These are phyloP conservation scores for Circinella umbellata DNA, from an alignment of 371 early-diverging fungal genomes.

Conservation along the genomic window DNA sequence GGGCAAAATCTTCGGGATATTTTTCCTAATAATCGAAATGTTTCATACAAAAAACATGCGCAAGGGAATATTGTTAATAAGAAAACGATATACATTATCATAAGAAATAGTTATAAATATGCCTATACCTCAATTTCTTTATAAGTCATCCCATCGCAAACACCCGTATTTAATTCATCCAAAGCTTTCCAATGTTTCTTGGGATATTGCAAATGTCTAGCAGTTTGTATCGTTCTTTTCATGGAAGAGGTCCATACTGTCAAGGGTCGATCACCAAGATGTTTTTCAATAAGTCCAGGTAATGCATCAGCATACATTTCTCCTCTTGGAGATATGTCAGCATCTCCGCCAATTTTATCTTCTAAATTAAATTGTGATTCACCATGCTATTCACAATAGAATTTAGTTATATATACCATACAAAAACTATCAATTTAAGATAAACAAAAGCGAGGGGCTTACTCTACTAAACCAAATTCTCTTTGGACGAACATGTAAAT, in stretches of 20 bases:
- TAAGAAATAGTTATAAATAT: neutral
- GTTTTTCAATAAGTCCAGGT: constrained; percentile 76
- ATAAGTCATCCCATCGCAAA: constrained; percentile 98
- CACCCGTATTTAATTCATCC: constrained; percentile 96
- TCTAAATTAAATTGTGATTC: constrained; percentile 87
- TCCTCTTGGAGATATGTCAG: constrained; percentile 87
- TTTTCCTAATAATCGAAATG: constrained; percentile 42
- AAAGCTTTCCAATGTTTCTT: constrained; percentile 95
- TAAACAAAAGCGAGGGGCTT: constrained; percentile 17
- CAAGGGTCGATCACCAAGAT: constrained; percentile 72
- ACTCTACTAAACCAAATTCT: constrained; percentile 88
- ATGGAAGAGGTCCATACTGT: constrained; percentile 97
- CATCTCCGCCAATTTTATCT: constrained; percentile 96
- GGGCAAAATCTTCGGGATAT: constrained; percentile 86
- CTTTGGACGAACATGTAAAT: constrained; percentile 91
- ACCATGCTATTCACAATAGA: constrained; percentile 62
- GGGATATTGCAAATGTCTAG: constrained; percentile 75
- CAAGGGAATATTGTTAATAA: too few relatives aligned
- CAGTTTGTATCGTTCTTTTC: constrained; percentile 91
- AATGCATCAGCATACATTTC: constrained; percentile 79
- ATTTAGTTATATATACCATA: too few relatives aligned
- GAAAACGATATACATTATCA: too few relatives aligned
- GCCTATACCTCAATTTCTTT: constrained; percentile 87
- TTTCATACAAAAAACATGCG: too few relatives aligned
- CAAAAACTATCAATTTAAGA: too few relatives aligned